Conservation (phyloP, 192 early-diverging fungal genomes). For the Rhizoclosmatium sp. region DNA sequence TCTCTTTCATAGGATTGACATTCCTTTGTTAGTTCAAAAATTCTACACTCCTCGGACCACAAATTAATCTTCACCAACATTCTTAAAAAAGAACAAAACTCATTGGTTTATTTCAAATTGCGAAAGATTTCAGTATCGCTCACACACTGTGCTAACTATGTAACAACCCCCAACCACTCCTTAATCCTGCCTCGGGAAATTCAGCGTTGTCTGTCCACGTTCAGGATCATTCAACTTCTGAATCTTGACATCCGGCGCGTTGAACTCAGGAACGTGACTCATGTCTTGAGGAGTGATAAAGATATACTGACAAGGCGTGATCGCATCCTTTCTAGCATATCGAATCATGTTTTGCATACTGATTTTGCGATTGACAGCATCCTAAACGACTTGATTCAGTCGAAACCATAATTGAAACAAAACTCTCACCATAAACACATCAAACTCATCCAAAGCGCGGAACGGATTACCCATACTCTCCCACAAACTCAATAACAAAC, state of each 20-base stretch:
- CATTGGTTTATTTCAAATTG: no score
- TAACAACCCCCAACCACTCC: no score
- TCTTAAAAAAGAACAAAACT: no score
- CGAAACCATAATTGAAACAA: not conserved
- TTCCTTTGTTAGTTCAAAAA: no score
- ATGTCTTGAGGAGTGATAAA: slow-evolving; percentile 96
- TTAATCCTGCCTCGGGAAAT: slow-evolving; percentile 13
- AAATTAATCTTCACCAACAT: no score
- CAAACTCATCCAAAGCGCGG: slow-evolving; percentile 97
- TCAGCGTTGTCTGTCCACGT: slow-evolving; percentile 37
- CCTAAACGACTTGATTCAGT: slow-evolving; percentile 48
- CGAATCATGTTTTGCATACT: slow-evolving; percentile 91
- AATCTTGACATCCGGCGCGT: slow-evolving; percentile 52
- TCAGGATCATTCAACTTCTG: slow-evolving; percentile 61
- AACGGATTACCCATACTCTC: slow-evolving; percentile 90
- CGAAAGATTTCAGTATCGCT: no score
- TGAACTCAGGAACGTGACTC: slow-evolving; percentile 41
- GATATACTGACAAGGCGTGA: slow-evolving; percentile 81
- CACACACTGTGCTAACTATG: no score
- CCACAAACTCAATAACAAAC: slow-evolving; percentile 93
- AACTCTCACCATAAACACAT: slow-evolving; percentile 87
- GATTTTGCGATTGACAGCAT: slow-evolving; percentile 91
- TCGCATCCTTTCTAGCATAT: slow-evolving; percentile 70
- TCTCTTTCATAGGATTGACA: no score
- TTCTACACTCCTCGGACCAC: no score